Evolutionary conservation across 1,139 yeast genomes (phyloP).

Genomic region (Taphrina communis): DNA sequence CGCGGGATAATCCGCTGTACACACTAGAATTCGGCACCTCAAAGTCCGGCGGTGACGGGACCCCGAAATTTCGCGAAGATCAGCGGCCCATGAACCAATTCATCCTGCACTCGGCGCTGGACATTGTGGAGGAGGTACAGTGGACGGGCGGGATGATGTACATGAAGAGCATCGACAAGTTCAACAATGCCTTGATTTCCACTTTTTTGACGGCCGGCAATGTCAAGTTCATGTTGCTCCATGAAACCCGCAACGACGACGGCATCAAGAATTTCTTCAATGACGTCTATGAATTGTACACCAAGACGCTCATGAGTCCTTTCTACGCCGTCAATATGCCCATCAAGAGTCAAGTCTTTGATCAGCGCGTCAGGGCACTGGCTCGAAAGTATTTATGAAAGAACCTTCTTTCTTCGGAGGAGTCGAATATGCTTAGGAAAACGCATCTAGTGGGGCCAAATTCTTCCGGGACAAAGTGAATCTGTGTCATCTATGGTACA

Average conservation of each 20-base stretch:
- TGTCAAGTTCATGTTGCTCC: constrained; percentile 77
- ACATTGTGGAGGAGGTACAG: constrained; percentile 84
- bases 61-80: constrained; percentile 50
- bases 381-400: constrained; percentile 75
- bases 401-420: not conserved
- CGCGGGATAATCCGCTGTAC: constrained; percentile 82
- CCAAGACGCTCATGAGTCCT: constrained; percentile 83
- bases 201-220: constrained; percentile 79
- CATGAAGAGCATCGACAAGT: constrained; percentile 80
- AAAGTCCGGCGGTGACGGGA: constrained; percentile 68
- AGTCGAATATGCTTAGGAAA: too few relatives aligned
- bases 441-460: too few relatives aligned
- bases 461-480: too few relatives aligned
- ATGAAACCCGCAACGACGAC: constrained; percentile 71
- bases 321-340: constrained; percentile 80
- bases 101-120: constrained; percentile 84
- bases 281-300: constrained; percentile 86
- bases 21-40: constrained; percentile 85
- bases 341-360: constrained; percentile 76
- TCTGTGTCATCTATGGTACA: constrained; percentile 1
- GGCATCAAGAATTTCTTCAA: constrained; percentile 79
- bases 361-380: constrained; percentile 68
- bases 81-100: constrained; percentile 65
- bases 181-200: constrained; percentile 78
- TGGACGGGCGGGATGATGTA: constrained; percentile 62